phyloP scores from a whole-genome alignment of 2,329 filamentous ascomycete genomes.

The Ceratocystis colombiana region DNA sequence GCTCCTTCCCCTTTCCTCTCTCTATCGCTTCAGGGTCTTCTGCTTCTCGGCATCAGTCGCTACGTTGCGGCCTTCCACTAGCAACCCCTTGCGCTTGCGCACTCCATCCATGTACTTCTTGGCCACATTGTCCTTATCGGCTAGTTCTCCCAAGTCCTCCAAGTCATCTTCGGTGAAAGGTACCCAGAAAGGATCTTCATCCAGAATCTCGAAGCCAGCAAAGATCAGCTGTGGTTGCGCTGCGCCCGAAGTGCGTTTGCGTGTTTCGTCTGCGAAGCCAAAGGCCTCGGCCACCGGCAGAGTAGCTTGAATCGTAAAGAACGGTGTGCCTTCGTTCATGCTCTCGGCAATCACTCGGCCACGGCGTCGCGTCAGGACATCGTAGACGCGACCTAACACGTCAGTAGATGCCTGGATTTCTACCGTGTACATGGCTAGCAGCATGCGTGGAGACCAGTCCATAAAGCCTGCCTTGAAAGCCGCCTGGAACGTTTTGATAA shows the following conservation, averaged over 20 bases:
- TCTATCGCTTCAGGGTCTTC: slow-evolving; percentile 54
- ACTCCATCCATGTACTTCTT: slow-evolving; percentile 93
- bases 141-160: slow-evolving; percentile 88
- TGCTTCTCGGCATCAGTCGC: slow-evolving; percentile 90
- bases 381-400: slow-evolving; percentile 89
- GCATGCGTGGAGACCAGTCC: slow-evolving; percentile 90
- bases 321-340: slow-evolving; percentile 90
- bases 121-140: slow-evolving; percentile 89
- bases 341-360: slow-evolving; percentile 82
- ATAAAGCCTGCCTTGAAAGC: slow-evolving; percentile 78
- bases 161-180: slow-evolving; percentile 93
- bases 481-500: slow-evolving; percentile 79
- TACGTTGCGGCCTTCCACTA: slow-evolving; percentile 67
- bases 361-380: slow-evolving; percentile 87
- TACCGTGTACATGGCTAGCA: slow-evolving; percentile 95
- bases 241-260: slow-evolving; percentile 82
- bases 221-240: slow-evolving; percentile 91
- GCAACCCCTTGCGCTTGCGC: slow-evolving; percentile 71
- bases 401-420: slow-evolving; percentile 96
- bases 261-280: slow-evolving; percentile 91
- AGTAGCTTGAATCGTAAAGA: slow-evolving; percentile 83
- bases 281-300: slow-evolving; percentile 92
- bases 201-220: slow-evolving; percentile 80
- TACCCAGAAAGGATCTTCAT: slow-evolving; percentile 97
- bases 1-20: neutral